A percentile compares a stretch with the other conserved stretches of the same genome.
Evolutionary conservation across 495 filamentous ascomycete species (phyloP).

Genomic region (Gamarada debralockiae): DNA sequence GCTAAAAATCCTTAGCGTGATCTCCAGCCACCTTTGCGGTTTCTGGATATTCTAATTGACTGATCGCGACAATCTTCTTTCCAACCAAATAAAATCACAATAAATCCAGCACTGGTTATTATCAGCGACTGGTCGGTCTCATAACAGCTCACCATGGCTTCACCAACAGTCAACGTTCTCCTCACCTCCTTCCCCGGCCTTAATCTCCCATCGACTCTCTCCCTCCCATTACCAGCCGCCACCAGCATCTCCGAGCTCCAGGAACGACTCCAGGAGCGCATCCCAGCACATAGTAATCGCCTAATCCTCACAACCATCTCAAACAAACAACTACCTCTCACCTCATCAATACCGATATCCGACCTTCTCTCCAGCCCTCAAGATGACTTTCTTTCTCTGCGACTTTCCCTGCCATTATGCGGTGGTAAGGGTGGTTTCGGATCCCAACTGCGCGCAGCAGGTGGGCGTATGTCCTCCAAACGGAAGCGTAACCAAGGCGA

Average conservation of each 20-base stretch:
- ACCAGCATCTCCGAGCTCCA: conserved; percentile 66
- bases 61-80: no score
- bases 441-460: conserved; percentile 92
- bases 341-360: conserved; percentile 46
- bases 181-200: conserved; percentile 80
- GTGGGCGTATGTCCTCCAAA: conserved; percentile 93
- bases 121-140: no score
- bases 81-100: no score
- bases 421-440: conserved; percentile 98
- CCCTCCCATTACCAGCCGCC: conserved; percentile 61
- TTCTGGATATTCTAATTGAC: no score
- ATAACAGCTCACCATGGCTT: conserved; percentile 32
- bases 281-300: conserved; percentile 52
- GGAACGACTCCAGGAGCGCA: conserved; percentile 53
- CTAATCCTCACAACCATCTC: conserved; percentile 80
- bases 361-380: conserved; percentile 40
- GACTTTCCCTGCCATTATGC: conserved; percentile 67
- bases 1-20: not conserved
- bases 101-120: no score
- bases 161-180: conserved; percentile 69
- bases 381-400: conserved; percentile 73
- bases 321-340: conserved; percentile 60
- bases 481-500: conserved; percentile 84
- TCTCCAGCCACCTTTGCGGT: not conserved
- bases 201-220: conserved; percentile 71